Evolutionary conservation across 495 filamentous ascomycete species (phyloP).

Genomic region (Lepidopterella palustris): DNA sequence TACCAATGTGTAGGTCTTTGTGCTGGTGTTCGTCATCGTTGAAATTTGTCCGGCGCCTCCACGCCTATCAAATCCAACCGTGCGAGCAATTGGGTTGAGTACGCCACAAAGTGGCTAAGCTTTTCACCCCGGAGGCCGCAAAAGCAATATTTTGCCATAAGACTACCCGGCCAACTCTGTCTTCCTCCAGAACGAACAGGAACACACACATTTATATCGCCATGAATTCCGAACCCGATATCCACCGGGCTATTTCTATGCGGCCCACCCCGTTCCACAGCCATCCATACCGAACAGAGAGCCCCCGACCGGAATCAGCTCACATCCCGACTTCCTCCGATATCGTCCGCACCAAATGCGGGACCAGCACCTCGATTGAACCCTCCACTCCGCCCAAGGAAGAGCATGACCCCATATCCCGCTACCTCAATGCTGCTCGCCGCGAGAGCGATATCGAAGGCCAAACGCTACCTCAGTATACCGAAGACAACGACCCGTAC

Average conservation of each 20-base stretch:
- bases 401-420: slow-evolving; percentile 41
- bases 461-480: slow-evolving; percentile 54
- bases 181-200: no score
- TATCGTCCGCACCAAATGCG: slow-evolving; percentile 1
- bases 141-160: no score
- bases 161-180: no score
- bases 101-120: background rate
- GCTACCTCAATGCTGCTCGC: slow-evolving; percentile 34
- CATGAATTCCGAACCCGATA: slow-evolving; percentile 31
- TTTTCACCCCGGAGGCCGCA: background rate
- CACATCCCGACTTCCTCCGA: slow-evolving; percentile 11
- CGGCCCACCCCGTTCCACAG: slow-evolving; percentile 40
- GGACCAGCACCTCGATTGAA: slow-evolving; percentile 42
- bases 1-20: no score
- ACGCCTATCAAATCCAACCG: background rate
- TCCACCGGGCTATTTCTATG: slow-evolving; percentile 36
- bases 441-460: slow-evolving; percentile 50
- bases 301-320: slow-evolving; percentile 24
- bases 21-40: no score
- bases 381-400: slow-evolving; percentile 35
- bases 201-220: no score
- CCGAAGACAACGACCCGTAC: slow-evolving; percentile 67
- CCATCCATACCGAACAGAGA: slow-evolving; percentile 27
- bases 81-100: background rate
- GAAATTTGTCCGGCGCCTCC: no score